Evolutionary conservation across 2,329 filamentous ascomycete species (phyloP), one percentile per base, ranked within the genome.

Genomic region (Aureobasidium pullulans): DNA sequence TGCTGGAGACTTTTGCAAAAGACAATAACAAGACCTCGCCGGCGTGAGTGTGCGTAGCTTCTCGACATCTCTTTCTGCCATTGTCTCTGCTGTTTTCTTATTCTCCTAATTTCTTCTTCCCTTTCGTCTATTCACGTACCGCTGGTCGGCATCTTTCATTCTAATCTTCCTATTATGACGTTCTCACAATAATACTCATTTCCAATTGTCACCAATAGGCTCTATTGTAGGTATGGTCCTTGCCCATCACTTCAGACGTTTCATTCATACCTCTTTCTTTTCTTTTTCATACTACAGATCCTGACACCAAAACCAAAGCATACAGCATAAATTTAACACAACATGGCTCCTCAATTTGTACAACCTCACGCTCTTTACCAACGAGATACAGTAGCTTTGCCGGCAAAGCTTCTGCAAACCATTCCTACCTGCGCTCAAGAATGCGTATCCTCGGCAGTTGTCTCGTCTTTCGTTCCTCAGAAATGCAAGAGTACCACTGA

Each of bases 361-460:
- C 42, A 40, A 32, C 5, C 19, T 32, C 23, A 32, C 15, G 28
- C 39, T 32, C 32, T 47, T 16, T 48, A 36, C 7, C 15, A 31
- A 19, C 42, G 43, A 19, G 54, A 48, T n/a, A 28, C 43, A 48
- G 34, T 39, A 28, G 43, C 54, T 57, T 57, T 57, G 54, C 54
- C 54, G 54, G 54, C 54, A 47, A 48, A 57, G 43, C 54, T 57
- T 31, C 34, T 57, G 34, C 34, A 44, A 6, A 19, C 34, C 10
- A 62, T 71, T 11, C 68, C 69, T 19, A 37, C 42, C 6, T 72
- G 70, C 53, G 70, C 70, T 4, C 63, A 66, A 31, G 32, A 63
- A 23, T 72, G 70, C 53, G 57, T 71, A 2, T 58, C 60, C 6
- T 58, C 62, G 13, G 67, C 66, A 39, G 64, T 71, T 37, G 43